Base-by-base conservation (phyloP, 495 filamentous ascomycete species). In the Extremus antarcticus region DNA sequence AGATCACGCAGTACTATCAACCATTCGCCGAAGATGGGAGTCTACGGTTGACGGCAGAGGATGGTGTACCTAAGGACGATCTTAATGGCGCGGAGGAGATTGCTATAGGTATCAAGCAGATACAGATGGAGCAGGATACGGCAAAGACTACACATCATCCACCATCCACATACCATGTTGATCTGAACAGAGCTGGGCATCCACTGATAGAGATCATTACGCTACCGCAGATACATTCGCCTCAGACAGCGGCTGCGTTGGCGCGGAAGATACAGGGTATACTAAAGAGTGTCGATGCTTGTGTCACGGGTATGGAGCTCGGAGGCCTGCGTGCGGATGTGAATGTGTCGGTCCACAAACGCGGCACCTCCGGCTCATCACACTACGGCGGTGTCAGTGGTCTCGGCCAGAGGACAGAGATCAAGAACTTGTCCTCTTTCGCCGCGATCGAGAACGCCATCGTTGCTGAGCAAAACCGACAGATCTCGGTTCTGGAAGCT, bases 61-160 rank as follows among this genome's bases (percentile, higher is more conserved):
- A 96, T 65, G 90, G 88, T 1, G 86, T 95, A 48, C 82, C 83
- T 0, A 74, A 77, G 2, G 78, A 86, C 64, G 78, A 83, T 38
- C 40, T 56, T 10, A 45, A 32, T 8, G 55, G 40, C 57, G 85
- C 86, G 1, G 76, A 84, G 3, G 60, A 73, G 10, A 67, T 95
- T 13, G 74, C 71, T 1, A 74, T 97, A 40, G 85, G 82, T 22
- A 95, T 98, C 63, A 85, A 90, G 63, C 91, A 95, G 68, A 77
- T 98, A 7, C 94, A 98, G 69, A 79, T 98, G 71, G 92, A 98
- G 70, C 92, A 98, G 70, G 92, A 98, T 67, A 98, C 92, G 9
- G 92, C 89, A 45, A 97, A 96, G 68, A 95, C 94, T 0, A 80
- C 88, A 13, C 82, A 87, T 46, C 82, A 88, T 64, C 81, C 80